Percentiles rank a stretch among this genome's conserved stretches.
These are phyloP conservation scores for Iberis pinnata DNA, from an alignment of 345 rosid genomes.

Conservation along the genomic window DNA sequence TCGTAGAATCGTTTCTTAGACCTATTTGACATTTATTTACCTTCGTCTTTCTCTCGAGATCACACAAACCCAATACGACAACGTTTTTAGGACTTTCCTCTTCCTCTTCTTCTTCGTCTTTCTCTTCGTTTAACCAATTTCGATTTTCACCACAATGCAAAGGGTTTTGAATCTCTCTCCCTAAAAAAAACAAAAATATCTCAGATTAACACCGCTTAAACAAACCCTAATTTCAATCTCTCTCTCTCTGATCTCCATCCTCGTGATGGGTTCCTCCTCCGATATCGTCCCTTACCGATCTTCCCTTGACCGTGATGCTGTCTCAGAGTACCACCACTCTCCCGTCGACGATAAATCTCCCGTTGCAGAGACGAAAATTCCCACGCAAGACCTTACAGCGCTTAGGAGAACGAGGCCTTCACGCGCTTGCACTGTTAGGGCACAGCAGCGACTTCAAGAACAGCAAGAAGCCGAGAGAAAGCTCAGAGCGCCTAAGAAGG, in stretches of 20 bases:
- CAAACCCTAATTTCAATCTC: slow-evolving; percentile 29
- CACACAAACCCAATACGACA: slow-evolving; percentile 15
- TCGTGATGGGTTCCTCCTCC: slow-evolving; percentile 49
- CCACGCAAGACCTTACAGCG: slow-evolving; percentile 15
- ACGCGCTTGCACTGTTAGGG: slow-evolving; percentile 87
- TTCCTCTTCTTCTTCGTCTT: not conserved
- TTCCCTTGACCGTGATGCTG: too few relatives aligned
- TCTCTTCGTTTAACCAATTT: slow-evolving; percentile 15
- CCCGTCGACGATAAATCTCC: slow-evolving; percentile 25
- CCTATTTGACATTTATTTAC: too few relatives aligned
- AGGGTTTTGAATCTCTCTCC: slow-evolving; percentile 22
- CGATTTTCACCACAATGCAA: slow-evolving; percentile 29
- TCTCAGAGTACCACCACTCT: slow-evolving; percentile 29
- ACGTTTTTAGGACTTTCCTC: slow-evolving; percentile 20
- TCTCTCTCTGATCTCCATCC: slow-evolving; percentile 27
- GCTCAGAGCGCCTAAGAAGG: slow-evolving; percentile 52
- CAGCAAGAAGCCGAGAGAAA: slow-evolving; percentile 57
- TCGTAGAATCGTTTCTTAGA: too few relatives aligned
- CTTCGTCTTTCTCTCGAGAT: too few relatives aligned
- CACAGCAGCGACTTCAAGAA: slow-evolving; percentile 71
- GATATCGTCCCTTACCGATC: slow-evolving; percentile 40
- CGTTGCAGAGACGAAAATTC: slow-evolving; percentile 19
- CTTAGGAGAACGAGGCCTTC: slow-evolving; percentile 79
- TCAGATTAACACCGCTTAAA: not conserved
- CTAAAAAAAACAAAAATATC: not conserved